Evolutionary conservation across 2,329 filamentous ascomycete genomes (phyloP).

Genomic region (Diaporthe sp.): DNA sequence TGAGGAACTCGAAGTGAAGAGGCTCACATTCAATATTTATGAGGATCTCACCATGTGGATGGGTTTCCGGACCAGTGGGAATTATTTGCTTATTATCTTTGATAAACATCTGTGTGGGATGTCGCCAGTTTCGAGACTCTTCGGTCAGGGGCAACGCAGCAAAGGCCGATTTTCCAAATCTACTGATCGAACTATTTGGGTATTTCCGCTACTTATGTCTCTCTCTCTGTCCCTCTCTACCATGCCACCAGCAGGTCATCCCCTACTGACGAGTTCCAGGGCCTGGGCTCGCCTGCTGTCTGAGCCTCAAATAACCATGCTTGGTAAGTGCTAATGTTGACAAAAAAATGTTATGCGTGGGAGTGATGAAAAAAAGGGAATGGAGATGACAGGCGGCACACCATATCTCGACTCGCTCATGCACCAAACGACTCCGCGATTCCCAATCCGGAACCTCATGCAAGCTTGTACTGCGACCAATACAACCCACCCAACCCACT

Average conservation of each 20-base stretch:
- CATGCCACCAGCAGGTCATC: constrained; percentile 8
- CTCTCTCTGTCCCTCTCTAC: constrained; percentile 8
- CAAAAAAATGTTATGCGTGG: constrained; percentile 29
- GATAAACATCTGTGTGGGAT: too few species aligned
- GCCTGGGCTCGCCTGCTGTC: constrained; percentile 14
- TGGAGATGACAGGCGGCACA: constrained; percentile 35
- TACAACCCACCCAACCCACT: constrained; percentile 33
- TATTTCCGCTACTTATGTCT: constrained; percentile 30
- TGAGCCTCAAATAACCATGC: constrained; percentile 37
- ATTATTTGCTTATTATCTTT: too few species aligned
- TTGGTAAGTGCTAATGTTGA: constrained; percentile 39
- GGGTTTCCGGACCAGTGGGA: not conserved
- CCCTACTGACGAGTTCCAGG: not conserved
- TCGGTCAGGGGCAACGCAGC: not conserved
- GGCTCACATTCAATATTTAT: not conserved
- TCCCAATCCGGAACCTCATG: constrained; percentile 31
- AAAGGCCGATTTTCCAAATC: not conserved
- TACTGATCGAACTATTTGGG: constrained; percentile 34
- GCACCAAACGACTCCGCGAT: constrained; percentile 33
- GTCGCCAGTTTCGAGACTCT: not conserved
- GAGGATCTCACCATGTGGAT: not conserved
- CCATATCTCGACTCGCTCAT: constrained; percentile 36
- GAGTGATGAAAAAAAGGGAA: constrained; percentile 36
- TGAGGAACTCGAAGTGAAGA: not conserved
- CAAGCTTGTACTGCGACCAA: constrained; percentile 39